A percentile compares a stretch with the other conserved stretches of the same genome.
phyloP scores from a whole-genome alignment of 768 basidiomycete species.

The Termitomyces sp. region DNA sequence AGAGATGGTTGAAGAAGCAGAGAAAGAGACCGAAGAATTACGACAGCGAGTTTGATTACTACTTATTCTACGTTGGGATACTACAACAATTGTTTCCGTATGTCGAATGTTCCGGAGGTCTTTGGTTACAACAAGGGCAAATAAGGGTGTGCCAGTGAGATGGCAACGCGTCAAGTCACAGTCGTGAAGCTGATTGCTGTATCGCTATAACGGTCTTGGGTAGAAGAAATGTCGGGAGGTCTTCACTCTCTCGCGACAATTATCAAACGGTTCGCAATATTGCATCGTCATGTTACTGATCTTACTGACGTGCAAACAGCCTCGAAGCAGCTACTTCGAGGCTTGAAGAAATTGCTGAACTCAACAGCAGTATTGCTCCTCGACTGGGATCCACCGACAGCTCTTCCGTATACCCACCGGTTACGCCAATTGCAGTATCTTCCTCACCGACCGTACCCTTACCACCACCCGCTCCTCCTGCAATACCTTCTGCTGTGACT shows the following conservation, averaged over 20 bases:
- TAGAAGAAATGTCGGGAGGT: conserved; percentile 37
- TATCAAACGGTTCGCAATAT: conserved; percentile 62
- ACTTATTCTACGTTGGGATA: background rate
- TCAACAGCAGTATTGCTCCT: conserved; percentile 20
- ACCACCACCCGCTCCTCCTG: conserved; percentile 22
- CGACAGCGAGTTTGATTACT: background rate
- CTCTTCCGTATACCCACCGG: conserved; percentile 7
- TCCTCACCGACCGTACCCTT: conserved; percentile 20
- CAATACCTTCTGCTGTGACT: conserved; percentile 23
- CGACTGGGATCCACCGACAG: conserved; percentile 10
- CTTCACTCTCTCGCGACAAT: conserved; percentile 76
- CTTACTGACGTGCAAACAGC: conserved; percentile 30
- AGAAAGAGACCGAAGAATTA: background rate
- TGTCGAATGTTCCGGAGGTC: background rate
- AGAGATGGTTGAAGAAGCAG: background rate
- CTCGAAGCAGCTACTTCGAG: conserved; percentile 92
- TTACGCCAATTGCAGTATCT: conserved; percentile 4
- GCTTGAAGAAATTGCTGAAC: conserved; percentile 81
- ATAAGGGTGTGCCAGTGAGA: background rate
- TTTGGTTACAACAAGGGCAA: conserved; percentile 7
- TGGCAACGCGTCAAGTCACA: conserved; percentile 5
- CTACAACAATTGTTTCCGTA: background rate
- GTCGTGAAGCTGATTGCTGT: background rate
- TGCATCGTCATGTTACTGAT: background rate
- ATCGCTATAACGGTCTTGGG: background rate